These are phyloP conservation scores for Hyaloperonospora arabidopsidis DNA, from an alignment of 352 stramenopile genomes.

Conservation along the genomic window DNA sequence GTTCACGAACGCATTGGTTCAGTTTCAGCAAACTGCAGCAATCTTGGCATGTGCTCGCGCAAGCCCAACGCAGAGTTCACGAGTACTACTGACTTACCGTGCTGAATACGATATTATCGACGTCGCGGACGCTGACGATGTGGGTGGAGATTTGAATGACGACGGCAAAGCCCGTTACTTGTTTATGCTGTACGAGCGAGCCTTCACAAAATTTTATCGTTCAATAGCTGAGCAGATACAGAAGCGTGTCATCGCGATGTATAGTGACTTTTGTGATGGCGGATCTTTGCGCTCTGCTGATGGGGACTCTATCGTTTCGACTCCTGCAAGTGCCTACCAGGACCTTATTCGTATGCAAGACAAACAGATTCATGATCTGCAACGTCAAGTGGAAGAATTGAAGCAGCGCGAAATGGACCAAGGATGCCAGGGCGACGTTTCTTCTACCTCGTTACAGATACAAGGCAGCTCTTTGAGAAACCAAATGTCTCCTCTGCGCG, in stretches of 20 bases:
- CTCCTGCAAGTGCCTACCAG: conserved; percentile 51
- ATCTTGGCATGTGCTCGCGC: conserved; percentile 38
- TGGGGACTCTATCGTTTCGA: conserved; percentile 12
- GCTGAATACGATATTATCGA: conserved; percentile 24
- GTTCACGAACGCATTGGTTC: conserved; percentile 62
- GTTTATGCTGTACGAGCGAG: conserved; percentile 62
- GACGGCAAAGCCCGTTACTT: conserved; percentile 35
- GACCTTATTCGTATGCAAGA: conserved; percentile 80
- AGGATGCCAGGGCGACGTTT: background rate
- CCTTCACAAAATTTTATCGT: conserved; percentile 41
- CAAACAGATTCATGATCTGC: conserved; percentile 53
- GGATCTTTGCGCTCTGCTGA: conserved; percentile 8
- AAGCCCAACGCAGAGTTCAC: conserved; percentile 35
- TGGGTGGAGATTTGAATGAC: conserved; percentile 3
- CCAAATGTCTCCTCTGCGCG: conserved; percentile 11
- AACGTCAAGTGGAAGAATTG: conserved; percentile 27
- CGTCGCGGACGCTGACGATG: conserved; percentile 7
- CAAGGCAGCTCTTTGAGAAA: conserved; percentile 7
- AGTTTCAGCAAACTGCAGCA: conserved; percentile 51
- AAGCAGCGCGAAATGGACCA: conserved; percentile 5
- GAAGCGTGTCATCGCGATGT: conserved; percentile 56
- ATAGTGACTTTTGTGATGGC: conserved; percentile 32
- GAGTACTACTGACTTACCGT: conserved; percentile 31
- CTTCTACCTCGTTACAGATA: background rate
- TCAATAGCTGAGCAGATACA: conserved; percentile 52